phyloP scores from a whole-genome alignment of 2,329 filamentous ascomycete genomes.

The Nothomitra cinnamomea region DNA sequence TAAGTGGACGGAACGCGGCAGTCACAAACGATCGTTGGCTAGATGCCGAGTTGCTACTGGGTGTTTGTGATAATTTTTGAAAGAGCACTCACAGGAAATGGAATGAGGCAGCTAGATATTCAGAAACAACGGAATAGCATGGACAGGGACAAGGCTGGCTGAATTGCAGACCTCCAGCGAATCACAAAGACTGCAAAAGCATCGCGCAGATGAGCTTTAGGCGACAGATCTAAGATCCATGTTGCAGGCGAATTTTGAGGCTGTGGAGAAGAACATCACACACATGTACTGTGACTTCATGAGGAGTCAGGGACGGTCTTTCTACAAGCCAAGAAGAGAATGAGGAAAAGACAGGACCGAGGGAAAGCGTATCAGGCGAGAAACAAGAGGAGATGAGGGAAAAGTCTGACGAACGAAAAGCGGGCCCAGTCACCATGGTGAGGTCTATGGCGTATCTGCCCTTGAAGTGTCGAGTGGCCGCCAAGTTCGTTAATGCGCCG shows the following conservation, averaged over 20 bases:
- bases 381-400: no score
- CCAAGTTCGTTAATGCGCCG: conserved; percentile 1
- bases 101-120: background rate
- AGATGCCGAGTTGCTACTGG: background rate
- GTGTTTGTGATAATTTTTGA: background rate
- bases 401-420: no score
- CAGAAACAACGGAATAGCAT: background rate
- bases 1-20: background rate
- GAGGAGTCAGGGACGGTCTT: no score
- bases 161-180: background rate
- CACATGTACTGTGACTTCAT: no score
- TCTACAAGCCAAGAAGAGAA: no score
- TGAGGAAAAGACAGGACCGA: no score
- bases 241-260: no score
- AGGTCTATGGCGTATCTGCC: no score
- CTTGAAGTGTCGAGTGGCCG: background rate
- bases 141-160: background rate
- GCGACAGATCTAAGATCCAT: no score
- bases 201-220: background rate
- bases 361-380: no score
- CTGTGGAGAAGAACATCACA: no score
- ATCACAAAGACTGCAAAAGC: conserved; percentile 1
- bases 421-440: no score
- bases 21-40: background rate
- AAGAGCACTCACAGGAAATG: background rate